These are phyloP conservation scores for Orbilia oligospora DNA, from an alignment of 2,329 filamentous ascomycete genomes.

Conservation along the genomic window DNA sequence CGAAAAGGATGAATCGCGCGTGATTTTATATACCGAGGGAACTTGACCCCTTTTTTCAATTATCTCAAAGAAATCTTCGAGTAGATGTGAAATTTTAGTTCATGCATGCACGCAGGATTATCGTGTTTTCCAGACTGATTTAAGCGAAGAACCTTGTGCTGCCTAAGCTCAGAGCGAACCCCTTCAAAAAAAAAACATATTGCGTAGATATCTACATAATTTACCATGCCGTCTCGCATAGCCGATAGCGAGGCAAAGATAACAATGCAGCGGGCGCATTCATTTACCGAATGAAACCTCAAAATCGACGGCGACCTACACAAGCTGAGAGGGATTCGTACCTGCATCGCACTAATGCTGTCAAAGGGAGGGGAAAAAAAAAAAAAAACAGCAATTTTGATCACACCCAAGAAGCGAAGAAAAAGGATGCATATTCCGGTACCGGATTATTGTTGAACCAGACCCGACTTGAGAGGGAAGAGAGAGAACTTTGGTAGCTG, in stretches of 20 bases:
- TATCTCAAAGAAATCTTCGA: neutral
- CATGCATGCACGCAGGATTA: neutral
- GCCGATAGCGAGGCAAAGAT: conserved; percentile 13
- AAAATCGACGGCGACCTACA: conserved; percentile 8
- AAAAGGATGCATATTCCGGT: conserved; percentile 35
- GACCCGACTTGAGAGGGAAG: conserved; percentile 8
- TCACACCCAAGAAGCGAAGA: conserved; percentile 12
- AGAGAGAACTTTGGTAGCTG: conserved; percentile 39
- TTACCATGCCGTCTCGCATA: conserved; percentile 41
- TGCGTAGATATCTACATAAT: neutral
- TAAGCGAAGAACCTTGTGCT: neutral
- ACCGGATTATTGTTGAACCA: conserved; percentile 42
- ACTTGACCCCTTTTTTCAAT: neutral
- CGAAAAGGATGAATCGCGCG: neutral
- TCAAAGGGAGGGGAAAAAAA: no score
- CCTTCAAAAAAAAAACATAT: neutral
- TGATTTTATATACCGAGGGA: neutral
- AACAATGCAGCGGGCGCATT: conserved; percentile 10
- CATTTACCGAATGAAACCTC: conserved; percentile 7
- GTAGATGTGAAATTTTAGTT: neutral
- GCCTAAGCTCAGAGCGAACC: neutral
- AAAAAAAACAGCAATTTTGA: neutral
- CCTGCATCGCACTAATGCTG: neutral
- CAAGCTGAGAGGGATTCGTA: conserved; percentile 10
- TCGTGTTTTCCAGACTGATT: neutral